These are phyloP conservation scores for Microsporum canis DNA, from an alignment of 2,329 filamentous ascomycete species.

Conservation along the genomic window DNA sequence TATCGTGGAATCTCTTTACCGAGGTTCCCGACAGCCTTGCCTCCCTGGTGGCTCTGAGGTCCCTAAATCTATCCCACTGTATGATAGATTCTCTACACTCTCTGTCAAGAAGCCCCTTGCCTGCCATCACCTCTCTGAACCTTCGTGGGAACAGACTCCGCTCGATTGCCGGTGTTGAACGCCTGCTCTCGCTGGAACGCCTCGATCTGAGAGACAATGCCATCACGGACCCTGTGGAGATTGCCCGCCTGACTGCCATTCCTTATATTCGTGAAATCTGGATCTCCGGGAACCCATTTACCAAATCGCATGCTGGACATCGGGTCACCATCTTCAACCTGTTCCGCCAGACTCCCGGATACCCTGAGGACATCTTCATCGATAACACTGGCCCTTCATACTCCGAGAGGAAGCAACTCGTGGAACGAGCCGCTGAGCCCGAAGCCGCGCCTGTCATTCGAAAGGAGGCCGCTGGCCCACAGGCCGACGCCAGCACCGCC, in stretches of 20 bases:
- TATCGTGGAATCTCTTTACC: constrained; percentile 87
- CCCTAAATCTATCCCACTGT: constrained; percentile 87
- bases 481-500: constrained; percentile 8
- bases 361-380: constrained; percentile 79
- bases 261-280: constrained; percentile 89
- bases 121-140: constrained; percentile 87
- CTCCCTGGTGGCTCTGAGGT: constrained; percentile 73
- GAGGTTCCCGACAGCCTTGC: constrained; percentile 88
- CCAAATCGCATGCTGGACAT: constrained; percentile 73
- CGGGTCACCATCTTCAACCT: constrained; percentile 90
- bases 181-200: constrained; percentile 74
- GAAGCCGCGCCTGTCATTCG: constrained; percentile 68
- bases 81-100: constrained; percentile 95
- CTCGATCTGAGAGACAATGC: constrained; percentile 86
- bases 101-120: constrained; percentile 70
- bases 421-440: constrained; percentile 68
- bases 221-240: constrained; percentile 78
- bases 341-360: constrained; percentile 80
- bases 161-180: constrained; percentile 82
- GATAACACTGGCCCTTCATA: constrained; percentile 76
- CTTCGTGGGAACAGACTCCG: constrained; percentile 76
- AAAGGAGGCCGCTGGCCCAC: constrained; percentile 43
- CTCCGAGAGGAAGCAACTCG: constrained; percentile 69
- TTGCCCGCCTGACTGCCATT: constrained; percentile 78
- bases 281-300: constrained; percentile 85